Percentiles rank a stretch among this genome's conserved stretches.
phyloP scores from a whole-genome alignment of 148 eudicot genomes.

The Pharnaceum exiguum region DNA sequence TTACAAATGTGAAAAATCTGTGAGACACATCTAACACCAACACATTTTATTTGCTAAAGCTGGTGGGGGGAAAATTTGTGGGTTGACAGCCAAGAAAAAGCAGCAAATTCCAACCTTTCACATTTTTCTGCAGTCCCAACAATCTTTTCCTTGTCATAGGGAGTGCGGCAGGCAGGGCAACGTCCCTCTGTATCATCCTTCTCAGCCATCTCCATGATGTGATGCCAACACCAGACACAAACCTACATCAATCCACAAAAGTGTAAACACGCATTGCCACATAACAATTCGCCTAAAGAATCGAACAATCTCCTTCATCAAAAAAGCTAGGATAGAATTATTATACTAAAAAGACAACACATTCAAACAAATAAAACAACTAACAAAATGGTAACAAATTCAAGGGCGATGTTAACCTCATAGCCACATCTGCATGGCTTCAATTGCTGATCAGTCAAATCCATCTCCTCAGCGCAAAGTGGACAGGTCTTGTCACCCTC shows the following conservation, averaged over 20 bases:
- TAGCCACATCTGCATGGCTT: conserved; percentile 98
- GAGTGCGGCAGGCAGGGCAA: conserved; percentile 93
- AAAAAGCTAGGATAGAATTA: too few species aligned
- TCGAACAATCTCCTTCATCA: background rate
- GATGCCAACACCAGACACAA: conserved; percentile 99
- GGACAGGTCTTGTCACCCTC: conserved; percentile 93
- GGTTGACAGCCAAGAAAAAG: background rate
- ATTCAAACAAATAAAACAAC: background rate
- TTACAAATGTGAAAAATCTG: background rate
- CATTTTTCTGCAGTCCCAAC: conserved; percentile 71
- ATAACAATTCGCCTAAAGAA: background rate
- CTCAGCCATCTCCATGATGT: conserved; percentile 96
- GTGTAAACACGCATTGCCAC: background rate
- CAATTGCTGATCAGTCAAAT: conserved; percentile 93
- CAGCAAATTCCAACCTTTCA: conserved; percentile 48
- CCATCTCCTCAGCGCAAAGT: conserved; percentile 98
- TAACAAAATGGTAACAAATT: background rate
- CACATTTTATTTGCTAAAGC: background rate
- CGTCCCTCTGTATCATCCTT: conserved; percentile 88
- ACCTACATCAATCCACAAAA: conserved; percentile 41
- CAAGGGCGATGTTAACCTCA: conserved; percentile 44
- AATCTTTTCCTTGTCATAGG: conserved; percentile 89
- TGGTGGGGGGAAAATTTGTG: background rate
- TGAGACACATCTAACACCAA: background rate
- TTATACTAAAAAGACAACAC: too few species aligned